Conservation (phyloP, 306 rosid genomes). For the Notholithocarpus densiflorus region DNA sequence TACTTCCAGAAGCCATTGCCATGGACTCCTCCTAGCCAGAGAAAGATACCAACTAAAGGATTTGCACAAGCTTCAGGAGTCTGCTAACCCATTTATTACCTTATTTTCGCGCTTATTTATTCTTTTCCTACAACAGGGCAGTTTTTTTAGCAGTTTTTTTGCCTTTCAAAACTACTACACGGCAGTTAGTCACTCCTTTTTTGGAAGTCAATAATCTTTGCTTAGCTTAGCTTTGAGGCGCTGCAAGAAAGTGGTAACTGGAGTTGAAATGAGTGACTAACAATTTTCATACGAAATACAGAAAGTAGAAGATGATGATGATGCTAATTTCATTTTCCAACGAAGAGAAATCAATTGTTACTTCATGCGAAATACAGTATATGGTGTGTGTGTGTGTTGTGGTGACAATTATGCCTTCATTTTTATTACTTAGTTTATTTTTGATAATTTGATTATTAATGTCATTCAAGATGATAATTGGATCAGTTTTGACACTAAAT, state of each 20-base stretch:
- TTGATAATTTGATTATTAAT: not conserved
- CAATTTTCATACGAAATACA: not conserved
- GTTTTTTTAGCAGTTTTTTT: not conserved
- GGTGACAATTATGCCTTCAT: not conserved
- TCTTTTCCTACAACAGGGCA: not conserved
- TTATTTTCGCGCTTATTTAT: not conserved
- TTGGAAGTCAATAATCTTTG: too few relatives aligned
- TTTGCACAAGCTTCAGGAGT: conserved; percentile 9
- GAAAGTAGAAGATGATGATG: not conserved
- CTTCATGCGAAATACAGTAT: not conserved
- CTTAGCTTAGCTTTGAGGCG: conserved; percentile 15
- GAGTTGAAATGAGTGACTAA: not conserved
- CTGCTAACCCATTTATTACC: conserved; percentile 34
- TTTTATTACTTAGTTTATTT: not conserved
- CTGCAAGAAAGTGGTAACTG: not conserved
- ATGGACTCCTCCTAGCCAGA: conserved; percentile 44
- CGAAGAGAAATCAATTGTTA: not conserved
- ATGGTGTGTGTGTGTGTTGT: not conserved
- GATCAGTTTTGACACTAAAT: not conserved
- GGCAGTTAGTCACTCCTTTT: too few relatives aligned
- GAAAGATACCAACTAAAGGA: not conserved
- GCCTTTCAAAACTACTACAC: not conserved
- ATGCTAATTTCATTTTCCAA: not conserved
- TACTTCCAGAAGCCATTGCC: conserved; percentile 73
- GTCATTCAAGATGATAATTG: not conserved